Base-by-base conservation (phyloP, 2,329 filamentous ascomycete species). In the Aureobasidium sp. region DNA sequence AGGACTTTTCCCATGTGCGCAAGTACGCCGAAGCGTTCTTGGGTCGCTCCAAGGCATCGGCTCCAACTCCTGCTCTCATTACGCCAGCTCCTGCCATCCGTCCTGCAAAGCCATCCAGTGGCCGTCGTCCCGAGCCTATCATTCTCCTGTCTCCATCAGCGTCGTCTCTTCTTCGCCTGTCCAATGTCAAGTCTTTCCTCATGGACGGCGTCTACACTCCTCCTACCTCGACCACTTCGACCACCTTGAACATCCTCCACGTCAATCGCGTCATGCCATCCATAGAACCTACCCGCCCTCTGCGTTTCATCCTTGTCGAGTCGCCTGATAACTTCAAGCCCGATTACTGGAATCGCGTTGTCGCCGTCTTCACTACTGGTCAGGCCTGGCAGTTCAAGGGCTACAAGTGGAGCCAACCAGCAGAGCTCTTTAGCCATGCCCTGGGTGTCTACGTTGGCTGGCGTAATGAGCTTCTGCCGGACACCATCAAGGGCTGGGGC, bases 341-440 rank as follows among this genome's bases (percentile, higher is more conserved):
- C 0, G 92, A 97, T 72, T 97, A 97, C 79, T 99, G 94, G 94
- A 87, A 87, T 70, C 87, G 92, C 57, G 89, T 99, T 7, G 94
- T 97, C 1, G 94, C 90, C 13, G 92, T 99, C 63, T 97, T 99
- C 77, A 99, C 94, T 0, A 99, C 94, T 0, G 94, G 94, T 37
- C 94, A 99, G 78, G 87, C 88, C 10, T 99, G 94, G 94, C 94
- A 99, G 77, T 99, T 99, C 79, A 96, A 97, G 78, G 89, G 86
- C 68, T 99, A 99, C 83, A 96, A 96, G 76, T 99, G 94, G 91
- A 87, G 87, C 68, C 87, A 88, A 62, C 90, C 94, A 0, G 83
- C 86, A 15, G 94, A 97, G 71, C 81, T 99, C 55, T 99, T 99
- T 78, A 85, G 86, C 67, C 90, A 97, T 71, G 89, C 91, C 2